Evolutionary conservation across 257 asterid species (phyloP).

Genomic region (Nicotiana undulata): DNA sequence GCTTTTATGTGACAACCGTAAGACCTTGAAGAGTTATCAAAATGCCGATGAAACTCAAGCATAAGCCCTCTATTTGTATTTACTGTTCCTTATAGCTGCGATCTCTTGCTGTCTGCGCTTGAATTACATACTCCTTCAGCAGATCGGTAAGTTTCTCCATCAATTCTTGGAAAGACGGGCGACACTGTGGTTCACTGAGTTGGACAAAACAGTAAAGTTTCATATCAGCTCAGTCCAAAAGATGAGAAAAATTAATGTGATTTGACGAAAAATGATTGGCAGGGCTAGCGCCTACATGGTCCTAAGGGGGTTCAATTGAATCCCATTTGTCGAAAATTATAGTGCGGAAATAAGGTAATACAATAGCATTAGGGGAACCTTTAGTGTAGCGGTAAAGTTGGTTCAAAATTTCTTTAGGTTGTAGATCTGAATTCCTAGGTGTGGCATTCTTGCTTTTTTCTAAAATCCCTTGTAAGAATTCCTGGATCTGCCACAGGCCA

Average conservation of each 20-base stretch:
- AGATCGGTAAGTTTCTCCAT: constrained; percentile 66
- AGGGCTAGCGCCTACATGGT: constrained; percentile 14
- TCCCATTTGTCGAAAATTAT: too few relatives aligned
- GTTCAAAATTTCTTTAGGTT: too few relatives aligned
- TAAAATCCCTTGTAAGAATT: too few relatives aligned
- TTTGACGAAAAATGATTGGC: not conserved
- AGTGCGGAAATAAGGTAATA: too few relatives aligned
- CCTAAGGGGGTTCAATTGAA: too few relatives aligned
- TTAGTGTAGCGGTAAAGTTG: too few relatives aligned
- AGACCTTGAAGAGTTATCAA: not conserved
- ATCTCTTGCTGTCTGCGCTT: constrained; percentile 49
- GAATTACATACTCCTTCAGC: constrained; percentile 41
- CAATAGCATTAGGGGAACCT: too few relatives aligned
- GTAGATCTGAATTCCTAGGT: too few relatives aligned
- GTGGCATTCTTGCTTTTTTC: too few relatives aligned
- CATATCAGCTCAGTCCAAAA: not conserved
- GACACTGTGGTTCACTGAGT: constrained; percentile 60
- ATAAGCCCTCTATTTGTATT: constrained; percentile 32
- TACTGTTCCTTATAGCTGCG: constrained; percentile 37
- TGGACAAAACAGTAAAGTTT: constrained; percentile 11
- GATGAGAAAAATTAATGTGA: not conserved
- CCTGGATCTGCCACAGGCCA: too few relatives aligned
- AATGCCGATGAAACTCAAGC: not conserved
- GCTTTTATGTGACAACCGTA: not conserved
- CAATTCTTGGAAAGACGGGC: constrained; percentile 76